Base-by-base conservation (phyloP, 2,329 filamentous ascomycete genomes). In the Pseudogymnoascus sp. region DNA sequence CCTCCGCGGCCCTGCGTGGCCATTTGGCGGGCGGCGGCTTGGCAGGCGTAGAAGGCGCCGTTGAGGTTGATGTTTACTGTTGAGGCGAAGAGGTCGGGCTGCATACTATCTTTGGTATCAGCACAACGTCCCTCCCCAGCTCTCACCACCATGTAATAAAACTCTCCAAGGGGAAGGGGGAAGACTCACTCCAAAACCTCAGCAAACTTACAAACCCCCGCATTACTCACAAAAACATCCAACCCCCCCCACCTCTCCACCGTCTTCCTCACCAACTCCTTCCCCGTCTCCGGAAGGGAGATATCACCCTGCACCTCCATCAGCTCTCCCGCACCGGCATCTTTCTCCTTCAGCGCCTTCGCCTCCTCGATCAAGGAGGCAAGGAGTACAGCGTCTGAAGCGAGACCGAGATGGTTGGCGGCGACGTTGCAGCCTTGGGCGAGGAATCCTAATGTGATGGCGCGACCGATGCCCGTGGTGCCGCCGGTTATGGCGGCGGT, bases 11-110 rank as follows among this genome's bases (percentile, higher is more conserved):
- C 78, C 69, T 90, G 82, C 31, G 73, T 68, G 0, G 88, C 86
- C 89, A 96, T 95, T 73, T 95, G 90, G 2, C 87, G 84, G 1
- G 90, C 91, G 1, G 91, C 92, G 0, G 91, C 90, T 79, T 96
- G 92, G 21, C 89, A 88, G 37, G 90, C 83, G 78, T 92, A 93
- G 78, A 96, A 96, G n/a, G 91, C 89, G 50, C 92, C 92, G 68
- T 88, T 86, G 68, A 96, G 85, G 76, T 96, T 96, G 60, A 90
- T 93, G 38, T 83, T 79, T 42, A 96, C 79, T 2, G 91, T 96
- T 62, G 81, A 79, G 66, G 83, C 78, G 71, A 92, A 89, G 62
- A 96, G 85, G 63, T 88, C 83, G 1, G 86, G 82, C 8, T 85
- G 80, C 46, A 96, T 82, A 18, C 84, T 85, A 34, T 40, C 4